Percentiles rank a stretch among this genome's conserved stretches.
phyloP scores from a whole-genome alignment of 768 basidiomycete genomes.

The Boletus vinaceobasis region DNA sequence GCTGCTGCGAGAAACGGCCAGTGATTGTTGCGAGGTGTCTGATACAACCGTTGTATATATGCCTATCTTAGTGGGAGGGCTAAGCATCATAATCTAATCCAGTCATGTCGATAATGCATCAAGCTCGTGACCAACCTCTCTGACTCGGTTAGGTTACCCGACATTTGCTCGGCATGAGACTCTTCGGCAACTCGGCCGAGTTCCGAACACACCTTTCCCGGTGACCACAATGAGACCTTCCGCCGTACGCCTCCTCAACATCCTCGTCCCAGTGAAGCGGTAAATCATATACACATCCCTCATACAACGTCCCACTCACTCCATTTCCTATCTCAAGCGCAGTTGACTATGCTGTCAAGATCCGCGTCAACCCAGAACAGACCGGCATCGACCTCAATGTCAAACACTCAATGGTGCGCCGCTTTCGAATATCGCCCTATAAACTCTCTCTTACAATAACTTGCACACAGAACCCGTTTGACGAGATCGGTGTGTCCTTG shows the following conservation, averaged over 20 bases:
- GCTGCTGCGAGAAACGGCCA: slow-evolving; percentile 20
- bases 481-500: slow-evolving; percentile 81
- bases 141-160: too few species aligned
- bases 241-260: slow-evolving; percentile 68
- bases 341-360: slow-evolving; percentile 98
- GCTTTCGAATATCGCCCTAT: background rate
- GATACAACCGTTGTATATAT: background rate
- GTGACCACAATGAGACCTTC: slow-evolving; percentile 66
- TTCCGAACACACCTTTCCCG: slow-evolving; percentile 8
- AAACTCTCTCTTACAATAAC: background rate
- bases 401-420: slow-evolving; percentile 95
- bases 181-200: slow-evolving; percentile 6
- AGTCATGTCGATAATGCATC: too few species aligned
- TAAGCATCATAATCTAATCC: background rate
- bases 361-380: slow-evolving; percentile 92
- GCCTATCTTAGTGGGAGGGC: background rate
- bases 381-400: slow-evolving; percentile 96
- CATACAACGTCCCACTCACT: background rate
- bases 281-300: slow-evolving; percentile 22
- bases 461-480: slow-evolving; percentile 82
- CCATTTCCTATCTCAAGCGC: slow-evolving; percentile 46
- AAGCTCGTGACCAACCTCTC: too few species aligned
- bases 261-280: slow-evolving; percentile 94
- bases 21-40: background rate
- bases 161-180: background rate